Conservation (phyloP, 2,329 filamentous ascomycete species). For the Colletotrichum sp. region DNA sequence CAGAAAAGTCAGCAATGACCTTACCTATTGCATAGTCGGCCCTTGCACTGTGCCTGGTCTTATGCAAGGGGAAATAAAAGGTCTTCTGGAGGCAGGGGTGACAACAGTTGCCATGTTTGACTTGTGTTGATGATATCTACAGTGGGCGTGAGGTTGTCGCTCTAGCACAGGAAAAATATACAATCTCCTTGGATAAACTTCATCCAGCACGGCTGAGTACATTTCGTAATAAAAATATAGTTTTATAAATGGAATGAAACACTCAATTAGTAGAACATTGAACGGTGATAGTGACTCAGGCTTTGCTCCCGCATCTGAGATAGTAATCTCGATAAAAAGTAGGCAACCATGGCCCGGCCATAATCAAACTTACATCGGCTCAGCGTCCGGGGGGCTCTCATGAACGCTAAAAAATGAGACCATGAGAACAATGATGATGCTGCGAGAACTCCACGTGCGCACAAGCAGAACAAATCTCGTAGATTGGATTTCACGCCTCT, state of each 20-base stretch:
- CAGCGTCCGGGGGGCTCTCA: background rate
- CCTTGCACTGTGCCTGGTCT: background rate
- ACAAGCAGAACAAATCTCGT: background rate
- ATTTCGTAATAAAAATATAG: background rate
- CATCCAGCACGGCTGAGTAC: background rate
- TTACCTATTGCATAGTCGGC: background rate
- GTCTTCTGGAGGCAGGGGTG: background rate
- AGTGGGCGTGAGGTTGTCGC: background rate
- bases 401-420: background rate
- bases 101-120: background rate
- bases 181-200: too few relatives aligned
- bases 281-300: background rate
- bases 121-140: background rate
- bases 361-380: background rate
- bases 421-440: background rate
- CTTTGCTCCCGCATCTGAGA: background rate
- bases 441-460: background rate
- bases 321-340: background rate
- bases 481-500: background rate
- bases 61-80: background rate
- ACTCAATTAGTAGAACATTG: too few relatives aligned
- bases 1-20: background rate
- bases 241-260: too few relatives aligned
- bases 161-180: too few relatives aligned
- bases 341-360: background rate